Base-by-base conservation (phyloP, 805 yeast genomes). In the Saturnispora diversa region DNA sequence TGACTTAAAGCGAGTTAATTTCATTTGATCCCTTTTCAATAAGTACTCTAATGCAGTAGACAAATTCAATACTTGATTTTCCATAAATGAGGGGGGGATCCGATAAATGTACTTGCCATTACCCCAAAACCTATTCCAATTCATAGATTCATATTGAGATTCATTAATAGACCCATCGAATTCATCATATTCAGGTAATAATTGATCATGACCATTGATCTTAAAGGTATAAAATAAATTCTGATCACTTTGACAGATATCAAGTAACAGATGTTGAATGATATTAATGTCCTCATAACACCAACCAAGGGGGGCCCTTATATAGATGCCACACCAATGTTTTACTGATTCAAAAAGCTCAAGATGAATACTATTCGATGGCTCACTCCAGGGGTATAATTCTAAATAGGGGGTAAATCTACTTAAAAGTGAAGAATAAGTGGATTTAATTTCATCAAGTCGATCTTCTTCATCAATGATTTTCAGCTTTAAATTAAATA, bases 91-190 rank as follows among this genome's bases (percentile, higher is more conserved):
- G 13, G 57, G 51, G 2, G 77, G 75, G 7, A 72, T 64, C 16
- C 22, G n/a, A 26, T 40, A 33, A 17, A 35, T 31, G 21, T 40
- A 31, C 31, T 34, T 30, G 27, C 43, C 33, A 44, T 26, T 39
- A 31, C 22, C 19, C 35, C 39, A 40, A 13, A 64, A 46, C 40
- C 63, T 49, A 11, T 70, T 50, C 16, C 56, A 70, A 69, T 32
- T 63, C 53, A 39, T 69, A 64, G 7, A 75, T 45, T 83, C 83
- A 77, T 2, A 70, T 54, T 42, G 84, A 58, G 50, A 77, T 75
- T 12, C 58, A 50, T 58, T 63, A 2, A 75, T 75, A 17, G 17
- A 15, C 6, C 5, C 17, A n/a, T 24, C 31, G 17, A 21, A n/a
- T 5, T 17, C 26, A 22, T 37, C 29, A 13, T 29, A 6, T 58